Evolutionary conservation across 352 stramenopile species (phyloP), one percentile per base, ranked within the genome.

Genomic region (Globisporangium nodosum): DNA sequence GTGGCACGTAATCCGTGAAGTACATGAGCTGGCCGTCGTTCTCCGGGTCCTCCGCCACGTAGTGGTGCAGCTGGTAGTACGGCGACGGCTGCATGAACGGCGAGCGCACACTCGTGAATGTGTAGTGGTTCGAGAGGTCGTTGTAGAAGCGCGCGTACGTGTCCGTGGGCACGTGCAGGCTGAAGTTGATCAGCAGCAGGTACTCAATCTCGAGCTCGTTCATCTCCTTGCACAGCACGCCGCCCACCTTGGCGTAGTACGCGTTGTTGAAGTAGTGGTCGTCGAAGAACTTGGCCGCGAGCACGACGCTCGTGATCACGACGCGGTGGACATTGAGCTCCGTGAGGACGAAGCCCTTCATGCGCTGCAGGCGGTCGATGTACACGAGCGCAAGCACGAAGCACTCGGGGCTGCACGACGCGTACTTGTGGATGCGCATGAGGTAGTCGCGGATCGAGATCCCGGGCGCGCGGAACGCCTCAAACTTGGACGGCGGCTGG

Each of bases 211-310:
- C 96, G 9, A 99, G 82, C 52, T 94, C 87, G 78, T 99, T 99
- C 85, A 99, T 98, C 79, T 98, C 92, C 30, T 70, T 79, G 56
- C 94, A 94, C 9, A 94, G 77, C 48, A 93, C 90, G 21, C 94
- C 93, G 35, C 96, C 93, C 33, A 98, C 92, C 68, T 99, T 99
- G 18, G 97, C 94, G 69, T 99, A 99, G 83, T 99, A 99, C 21
- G 96, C 95, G 76, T 99, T 99, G 68, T 99, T 99, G 73, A 98
- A 99, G 78, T 99, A 99, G 49, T 98, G 93, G 81, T 99, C 97
- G 71, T 99, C 97, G 64, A 99, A 99, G 74, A 99, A 99, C 78
- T 99, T 99, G 60, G 97, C 96, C 6, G 96, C 96, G 8, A 99
- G 69, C 61, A 99, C 94, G 58, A 99, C 81, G 48, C 91, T 90